phyloP scores from a whole-genome alignment of 2,329 filamentous ascomycete genomes.

The Exophiala sp. region DNA sequence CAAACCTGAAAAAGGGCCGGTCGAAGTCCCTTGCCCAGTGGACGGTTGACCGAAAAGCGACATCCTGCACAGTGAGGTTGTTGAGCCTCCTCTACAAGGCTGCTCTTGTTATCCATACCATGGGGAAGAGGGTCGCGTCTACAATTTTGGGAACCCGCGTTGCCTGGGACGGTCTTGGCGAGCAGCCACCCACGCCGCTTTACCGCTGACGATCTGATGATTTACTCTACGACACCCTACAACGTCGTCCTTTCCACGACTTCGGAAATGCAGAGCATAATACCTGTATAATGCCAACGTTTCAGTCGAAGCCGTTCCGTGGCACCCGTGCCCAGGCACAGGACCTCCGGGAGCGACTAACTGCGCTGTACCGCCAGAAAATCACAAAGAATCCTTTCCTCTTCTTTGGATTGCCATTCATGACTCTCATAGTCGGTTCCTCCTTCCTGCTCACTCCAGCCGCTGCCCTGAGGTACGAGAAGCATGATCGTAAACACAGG shows the following conservation, averaged over 20 bases:
- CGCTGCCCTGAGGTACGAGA: conserved; percentile 87
- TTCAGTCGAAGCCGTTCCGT: conserved; percentile 66
- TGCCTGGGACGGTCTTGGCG: not conserved
- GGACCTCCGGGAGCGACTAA: conserved; percentile 47
- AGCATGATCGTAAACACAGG: conserved; percentile 81
- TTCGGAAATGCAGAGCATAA: not conserved
- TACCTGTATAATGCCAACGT: conserved; percentile 50
- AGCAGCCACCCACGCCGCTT: not conserved
- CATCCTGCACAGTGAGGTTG: conserved; percentile 13
- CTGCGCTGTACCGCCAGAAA: conserved; percentile 66
- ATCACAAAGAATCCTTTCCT: conserved; percentile 79
- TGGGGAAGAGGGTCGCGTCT: not conserved
- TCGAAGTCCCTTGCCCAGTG: conserved; percentile 11
- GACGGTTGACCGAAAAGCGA: conserved; percentile 24
- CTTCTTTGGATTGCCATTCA: conserved; percentile 89
- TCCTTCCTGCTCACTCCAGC: conserved; percentile 93
- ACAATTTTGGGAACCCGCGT: conserved; percentile 1
- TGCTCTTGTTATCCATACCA: not conserved
- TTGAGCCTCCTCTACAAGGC: not conserved
- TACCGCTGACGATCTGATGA: no score
- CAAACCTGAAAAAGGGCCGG: conserved; percentile 19
- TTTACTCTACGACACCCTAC: no score
- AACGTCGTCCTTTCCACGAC: not conserved
- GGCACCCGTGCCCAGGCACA: conserved; percentile 29
- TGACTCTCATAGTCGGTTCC: conserved; percentile 80